These are phyloP conservation scores for Exserohilum rostratum DNA, from an alignment of 2,329 filamentous ascomycete species.

Conservation along the genomic window DNA sequence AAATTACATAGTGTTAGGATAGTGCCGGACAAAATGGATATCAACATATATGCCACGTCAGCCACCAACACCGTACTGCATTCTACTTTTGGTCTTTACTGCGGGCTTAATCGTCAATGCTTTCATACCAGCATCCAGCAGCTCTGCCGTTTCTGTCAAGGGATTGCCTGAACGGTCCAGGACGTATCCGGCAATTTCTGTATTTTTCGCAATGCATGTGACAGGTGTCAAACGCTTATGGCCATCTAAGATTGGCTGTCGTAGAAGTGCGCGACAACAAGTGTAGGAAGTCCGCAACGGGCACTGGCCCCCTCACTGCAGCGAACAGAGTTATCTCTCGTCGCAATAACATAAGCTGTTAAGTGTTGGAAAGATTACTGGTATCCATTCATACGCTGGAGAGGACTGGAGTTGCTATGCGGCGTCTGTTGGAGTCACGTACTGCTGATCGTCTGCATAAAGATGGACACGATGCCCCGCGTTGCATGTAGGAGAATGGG, in stretches of 20 bases:
- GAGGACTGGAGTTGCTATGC: background rate
- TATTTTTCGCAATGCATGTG: slow-evolving; percentile 26
- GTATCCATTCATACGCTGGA: background rate
- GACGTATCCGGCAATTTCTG: slow-evolving; percentile 23
- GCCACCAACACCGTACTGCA: slow-evolving; percentile 29
- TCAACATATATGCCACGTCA: slow-evolving; percentile 25
- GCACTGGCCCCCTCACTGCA: slow-evolving; percentile 31
- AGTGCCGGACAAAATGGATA: background rate
- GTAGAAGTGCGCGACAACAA: slow-evolving; percentile 31
- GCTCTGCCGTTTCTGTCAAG: slow-evolving; percentile 18
- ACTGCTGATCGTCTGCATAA: background rate
- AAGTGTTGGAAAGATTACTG: background rate
- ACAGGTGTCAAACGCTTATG: slow-evolving; percentile 19
- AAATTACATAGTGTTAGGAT: slow-evolving; percentile 25
- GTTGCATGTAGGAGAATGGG: background rate
- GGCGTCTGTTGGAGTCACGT: background rate
- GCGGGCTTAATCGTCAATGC: slow-evolving; percentile 35
- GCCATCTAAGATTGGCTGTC: slow-evolving; percentile 27
- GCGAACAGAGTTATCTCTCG: slow-evolving; percentile 14
- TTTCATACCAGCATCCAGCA: slow-evolving; percentile 32
- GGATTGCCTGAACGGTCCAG: slow-evolving; percentile 29
- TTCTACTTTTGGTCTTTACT: slow-evolving; percentile 21
- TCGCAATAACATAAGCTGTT: slow-evolving; percentile 22
- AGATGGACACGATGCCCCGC: background rate
- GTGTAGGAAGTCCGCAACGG: slow-evolving; percentile 40